Evolutionary conservation across 208 protist genomes (phyloP).

Genomic region (Leishmania amazonensis): DNA sequence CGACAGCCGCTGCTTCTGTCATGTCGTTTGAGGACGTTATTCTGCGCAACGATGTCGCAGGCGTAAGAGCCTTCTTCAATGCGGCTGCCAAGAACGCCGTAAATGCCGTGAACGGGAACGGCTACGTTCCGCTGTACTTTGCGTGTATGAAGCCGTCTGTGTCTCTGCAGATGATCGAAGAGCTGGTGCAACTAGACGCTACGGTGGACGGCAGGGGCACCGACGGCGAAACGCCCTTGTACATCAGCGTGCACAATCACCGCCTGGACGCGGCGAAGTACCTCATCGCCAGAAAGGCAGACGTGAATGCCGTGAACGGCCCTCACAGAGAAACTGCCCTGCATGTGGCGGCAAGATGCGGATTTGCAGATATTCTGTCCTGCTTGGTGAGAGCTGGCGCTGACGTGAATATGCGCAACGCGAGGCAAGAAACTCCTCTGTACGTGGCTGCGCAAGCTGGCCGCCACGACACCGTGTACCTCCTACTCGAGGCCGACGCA

Average conservation of each 20-base stretch:
- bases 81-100: slow-evolving; percentile 21
- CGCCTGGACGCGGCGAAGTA: slow-evolving; percentile 61
- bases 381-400: slow-evolving; percentile 51
- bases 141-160: slow-evolving; percentile 83
- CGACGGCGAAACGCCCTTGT: slow-evolving; percentile 80
- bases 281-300: slow-evolving; percentile 62
- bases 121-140: slow-evolving; percentile 84
- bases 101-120: slow-evolving; percentile 46
- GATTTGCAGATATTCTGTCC: slow-evolving; percentile 47
- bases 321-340: slow-evolving; percentile 65
- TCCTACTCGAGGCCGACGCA: slow-evolving; percentile 58
- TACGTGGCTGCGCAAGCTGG: slow-evolving; percentile 72
- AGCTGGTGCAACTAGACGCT: slow-evolving; percentile 63
- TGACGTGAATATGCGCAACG: slow-evolving; percentile 75
- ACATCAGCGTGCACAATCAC: slow-evolving; percentile 82
- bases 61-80: slow-evolving; percentile 21
- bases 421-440: slow-evolving; percentile 74
- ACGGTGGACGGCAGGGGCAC: slow-evolving; percentile 56
- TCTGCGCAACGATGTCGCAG: slow-evolving; percentile 32
- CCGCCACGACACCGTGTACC: slow-evolving; percentile 67
- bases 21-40: slow-evolving; percentile 32
- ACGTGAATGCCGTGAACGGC: slow-evolving; percentile 66
- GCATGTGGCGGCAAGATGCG: slow-evolving; percentile 67
- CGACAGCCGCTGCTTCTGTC: neutral
- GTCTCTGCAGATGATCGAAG: slow-evolving; percentile 37